Base-by-base conservation (phyloP, 495 filamentous ascomycete genomes). In the Annulohypoxylon moriforme region DNA sequence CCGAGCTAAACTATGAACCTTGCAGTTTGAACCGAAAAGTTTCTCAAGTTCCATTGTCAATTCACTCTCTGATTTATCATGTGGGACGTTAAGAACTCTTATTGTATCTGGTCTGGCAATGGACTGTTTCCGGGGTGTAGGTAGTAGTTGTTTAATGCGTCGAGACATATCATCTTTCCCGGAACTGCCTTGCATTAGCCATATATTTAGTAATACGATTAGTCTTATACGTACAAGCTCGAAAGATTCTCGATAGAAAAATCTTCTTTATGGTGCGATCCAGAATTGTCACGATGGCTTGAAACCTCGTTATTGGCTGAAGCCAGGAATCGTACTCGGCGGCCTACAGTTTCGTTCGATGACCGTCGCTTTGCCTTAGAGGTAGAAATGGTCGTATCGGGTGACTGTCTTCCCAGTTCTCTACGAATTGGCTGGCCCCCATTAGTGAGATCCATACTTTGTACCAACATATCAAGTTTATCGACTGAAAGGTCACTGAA, bases 1-100 rank as follows among this genome's bases (percentile, higher is more conserved):
- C 38, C 53, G 31, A 38, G 53, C 53, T 29, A 57, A 31, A 38
- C 53, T 57, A 25, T 57, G 53, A 18, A 57, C 10, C 18, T 57
- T 57, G 18, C 53, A 57, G 7, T 7, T 13, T 7, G 53, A 57
- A 20, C 31, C 31, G 6, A 57, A 57, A 13, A 57, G 18, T 2
- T 8, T 57, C 11, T 36, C 18, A 13, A 57, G 53, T 16, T 57
- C 31, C 0, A 5, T 13, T 38, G n/a, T 20, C 24, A 57, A 14
- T 40, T 40, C 6, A 13, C 1, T 1, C 4, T 57, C 22, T 1
- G 22, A 34, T 18, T 0, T 31, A 1, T 34, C 52, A 27, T 56
- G 14, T 20, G 52, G 52, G 20, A 56, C 10, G 9, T 56, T 34
- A 4, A 20, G 9, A 31, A 56, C 27, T 10, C 52, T 27, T 14